Evolutionary conservation across 1,284 basidiomycete genomes (phyloP), one percentile per base, ranked within the genome.

Genomic region (Chondrostereum purpureum): DNA sequence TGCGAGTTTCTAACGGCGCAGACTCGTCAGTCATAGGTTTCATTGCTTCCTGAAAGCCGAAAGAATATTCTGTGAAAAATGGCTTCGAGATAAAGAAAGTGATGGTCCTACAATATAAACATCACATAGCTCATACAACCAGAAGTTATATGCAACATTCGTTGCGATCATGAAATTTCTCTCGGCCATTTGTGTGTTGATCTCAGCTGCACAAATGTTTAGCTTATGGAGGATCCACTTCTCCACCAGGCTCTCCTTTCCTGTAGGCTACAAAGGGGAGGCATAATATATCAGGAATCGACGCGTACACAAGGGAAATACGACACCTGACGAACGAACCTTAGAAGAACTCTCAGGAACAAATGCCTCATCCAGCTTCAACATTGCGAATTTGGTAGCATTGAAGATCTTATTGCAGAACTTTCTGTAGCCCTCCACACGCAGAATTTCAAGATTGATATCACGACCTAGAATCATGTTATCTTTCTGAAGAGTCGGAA

Each of bases 401-500:
- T 99, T 99, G 80, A 96, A 99, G 21, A 99, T 84, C 74, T 99
- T 99, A 75, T 99, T 99, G 73, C 96, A 99, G 75, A 98, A 96
- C 68, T 99, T 99, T 64, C 96, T 83, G 69, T 99, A 99, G 4
- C 95, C 95, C 68, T 99, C 95, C n/a, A 99, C 93, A 50, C 93
- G 86, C 52, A 91, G 67, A 57, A 99, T 94, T 65, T 99, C 94
- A 51, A 99, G 70, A 65, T 96, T 95, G 69, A 97, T 95, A 63
- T 96, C 92, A 44, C 92, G 86, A 22, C 88, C 89, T 88, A n/a
- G 40, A 34, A 14, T 22, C 8, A 8, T 31, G 27, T 31, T 31
- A 31, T 8, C 27, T 31, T 31, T n/a, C 27, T 23, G 20, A 24
- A 12, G 14, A 13, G 17, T 38, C 12, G 41, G n/a, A 21, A 21